Evolutionary conservation across 164 flowering plant genomes (phyloP), one percentile per base, ranked within the genome.

Genomic region (Houttuynia cordata): DNA sequence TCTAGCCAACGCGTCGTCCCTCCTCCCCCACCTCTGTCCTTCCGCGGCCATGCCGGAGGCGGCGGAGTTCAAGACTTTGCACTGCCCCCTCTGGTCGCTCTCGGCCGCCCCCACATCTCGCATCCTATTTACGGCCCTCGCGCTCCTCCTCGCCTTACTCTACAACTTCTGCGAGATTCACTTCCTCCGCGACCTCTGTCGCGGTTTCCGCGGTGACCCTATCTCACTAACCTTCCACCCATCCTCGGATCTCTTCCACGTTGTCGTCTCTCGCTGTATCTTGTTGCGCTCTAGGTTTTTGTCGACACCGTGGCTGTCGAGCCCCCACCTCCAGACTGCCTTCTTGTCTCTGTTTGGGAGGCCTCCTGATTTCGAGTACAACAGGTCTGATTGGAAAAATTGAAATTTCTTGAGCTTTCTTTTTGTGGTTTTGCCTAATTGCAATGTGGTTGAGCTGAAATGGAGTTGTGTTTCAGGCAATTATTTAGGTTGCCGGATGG

Each of bases 401-500:
- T 18, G 6, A 60, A 20, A 22, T 23, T 7, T 20, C n/a, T 17
- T n/a, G 22, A 1, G 20, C 51, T 21, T 22, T 21, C 19, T 22
- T 7, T 1, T 10, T 59, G 17, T 20, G 13, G 41, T 0, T 59
- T 47, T 40, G 6, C 6, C 6, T 2, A 30, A 30, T 41, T 41
- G 21, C 20, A 7, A 21, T 10, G 4, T 42, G 24, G 18, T 42
- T 59, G 18, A 50, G 13, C 24, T 45, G 25, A 30, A 52, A n/a
- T 34, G 37, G 13, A 20, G 37, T 51, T 58, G 12, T 66, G 41
- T 77, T 10, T 8, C 81, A 93, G 99, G 70, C 83, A 88, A 63
- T 49, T 91, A 40, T 94, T 83, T 68, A 70, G 56, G 66, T 54
- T 80, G 47, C 61, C 86, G 57, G 99, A 94, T 76, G 96, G 97